Conservation (phyloP, 305 asterid genomes). For the Fraxinus angustifolia region DNA sequence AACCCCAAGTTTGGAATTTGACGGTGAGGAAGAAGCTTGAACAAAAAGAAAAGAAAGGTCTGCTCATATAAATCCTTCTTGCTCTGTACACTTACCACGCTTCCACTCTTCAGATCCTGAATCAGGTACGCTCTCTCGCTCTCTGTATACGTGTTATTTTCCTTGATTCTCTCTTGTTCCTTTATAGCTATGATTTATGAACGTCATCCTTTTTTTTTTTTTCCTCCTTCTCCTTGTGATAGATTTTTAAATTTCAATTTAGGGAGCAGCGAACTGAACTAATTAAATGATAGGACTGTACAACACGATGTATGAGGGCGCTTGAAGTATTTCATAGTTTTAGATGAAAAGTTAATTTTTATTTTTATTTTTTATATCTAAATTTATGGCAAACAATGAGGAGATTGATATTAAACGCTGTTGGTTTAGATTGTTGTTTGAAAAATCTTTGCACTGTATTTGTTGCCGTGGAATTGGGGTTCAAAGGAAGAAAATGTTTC, state of each 20-base stretch:
- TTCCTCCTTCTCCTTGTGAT: background rate
- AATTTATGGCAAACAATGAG: background rate
- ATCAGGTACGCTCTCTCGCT: background rate
- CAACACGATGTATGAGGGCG: background rate
- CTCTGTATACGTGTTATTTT: background rate
- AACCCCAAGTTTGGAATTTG: too few relatives aligned
- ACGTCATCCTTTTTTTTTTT: background rate
- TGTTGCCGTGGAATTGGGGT: background rate
- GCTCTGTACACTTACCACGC: background rate
- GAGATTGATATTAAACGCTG: background rate
- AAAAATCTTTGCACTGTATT: background rate
- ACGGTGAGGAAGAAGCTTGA: background rate
- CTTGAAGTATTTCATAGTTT: background rate
- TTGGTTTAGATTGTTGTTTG: background rate
- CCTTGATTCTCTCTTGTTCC: background rate
- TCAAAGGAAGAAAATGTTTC: background rate
- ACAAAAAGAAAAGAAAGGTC: background rate
- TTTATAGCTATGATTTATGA: background rate
- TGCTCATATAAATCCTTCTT: background rate
- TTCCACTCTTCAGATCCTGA: background rate
- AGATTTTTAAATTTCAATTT: background rate
- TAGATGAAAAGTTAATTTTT: background rate
- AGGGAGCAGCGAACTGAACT: background rate
- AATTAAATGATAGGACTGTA: background rate
- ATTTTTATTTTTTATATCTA: background rate